phyloP scores from a whole-genome alignment of 768 basidiomycete species.

The Russula sp. region DNA sequence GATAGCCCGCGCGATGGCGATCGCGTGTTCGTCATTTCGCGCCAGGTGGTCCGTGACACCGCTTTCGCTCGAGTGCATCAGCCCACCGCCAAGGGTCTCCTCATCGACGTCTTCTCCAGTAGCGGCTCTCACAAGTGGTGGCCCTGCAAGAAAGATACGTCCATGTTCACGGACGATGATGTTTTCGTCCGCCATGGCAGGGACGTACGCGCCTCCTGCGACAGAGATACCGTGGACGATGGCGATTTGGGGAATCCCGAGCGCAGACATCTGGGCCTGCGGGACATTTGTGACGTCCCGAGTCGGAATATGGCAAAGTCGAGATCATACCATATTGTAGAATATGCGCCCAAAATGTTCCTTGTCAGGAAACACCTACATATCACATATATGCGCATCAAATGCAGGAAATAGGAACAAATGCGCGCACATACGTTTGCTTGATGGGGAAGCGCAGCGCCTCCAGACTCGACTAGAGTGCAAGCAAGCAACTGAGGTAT shows the following conservation, averaged over 20 bases:
- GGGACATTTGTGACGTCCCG: neutral
- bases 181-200: constrained; percentile 95
- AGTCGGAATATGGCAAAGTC: neutral
- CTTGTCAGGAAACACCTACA: constrained; percentile 81
- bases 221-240: constrained; percentile 94
- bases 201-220: constrained; percentile 91
- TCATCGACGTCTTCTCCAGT: constrained; percentile 92
- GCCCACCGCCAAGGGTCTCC: constrained; percentile 83
- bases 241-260: constrained; percentile 86
- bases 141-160: constrained; percentile 89
- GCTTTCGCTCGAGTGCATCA: constrained; percentile 88
- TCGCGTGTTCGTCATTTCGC: constrained; percentile 76
- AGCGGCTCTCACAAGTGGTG: constrained; percentile 90
- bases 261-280: constrained; percentile 87
- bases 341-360: constrained; percentile 96
- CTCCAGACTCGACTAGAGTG: constrained; percentile 79
- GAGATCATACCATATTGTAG: constrained; percentile 77
- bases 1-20: constrained; percentile 68
- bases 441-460: constrained; percentile 87
- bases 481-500: neutral
- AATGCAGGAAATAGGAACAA: neutral
- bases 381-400: constrained; percentile 22
- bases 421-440: constrained; percentile 50
- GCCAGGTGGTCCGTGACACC: constrained; percentile 89
- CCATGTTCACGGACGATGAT: constrained; percentile 88